Percentiles rank a stretch among this genome's conserved stretches.
phyloP scores from a whole-genome alignment of 441 rosid species.

The Brassica hybrid region DNA sequence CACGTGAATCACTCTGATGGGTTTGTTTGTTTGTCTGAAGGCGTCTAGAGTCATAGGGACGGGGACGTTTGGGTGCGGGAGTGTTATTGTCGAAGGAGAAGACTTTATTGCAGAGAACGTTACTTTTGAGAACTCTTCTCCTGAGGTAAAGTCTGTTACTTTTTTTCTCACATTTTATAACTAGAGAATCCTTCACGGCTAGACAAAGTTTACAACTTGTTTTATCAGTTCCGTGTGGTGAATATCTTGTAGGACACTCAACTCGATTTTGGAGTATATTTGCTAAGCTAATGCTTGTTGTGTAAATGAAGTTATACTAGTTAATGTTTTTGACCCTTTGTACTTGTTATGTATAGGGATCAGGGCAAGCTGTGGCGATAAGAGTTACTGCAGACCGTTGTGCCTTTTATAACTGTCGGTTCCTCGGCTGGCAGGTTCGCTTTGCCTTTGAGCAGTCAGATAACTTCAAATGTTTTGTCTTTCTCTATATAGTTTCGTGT shows the following conservation, averaged over 20 bases:
- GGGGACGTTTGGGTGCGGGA: constrained; percentile 96
- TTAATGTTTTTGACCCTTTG: not conserved
- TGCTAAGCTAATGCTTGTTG: not conserved
- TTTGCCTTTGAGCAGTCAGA: constrained; percentile 3
- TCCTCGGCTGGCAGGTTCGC: constrained; percentile 96
- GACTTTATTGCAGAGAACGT: too few species aligned
- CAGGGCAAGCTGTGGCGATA: constrained; percentile 96
- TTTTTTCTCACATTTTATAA: too few species aligned
- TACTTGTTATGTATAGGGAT: constrained; percentile 57
- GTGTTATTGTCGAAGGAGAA: constrained; percentile 94
- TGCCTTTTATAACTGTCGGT: constrained; percentile 92
- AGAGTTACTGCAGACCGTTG: constrained; percentile 95
- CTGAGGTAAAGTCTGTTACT: constrained; percentile 57
- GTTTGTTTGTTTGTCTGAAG: constrained; percentile 42
- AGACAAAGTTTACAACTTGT: not conserved
- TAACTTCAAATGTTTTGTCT: not conserved
- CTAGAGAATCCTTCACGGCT: not conserved
- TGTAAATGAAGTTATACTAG: not conserved
- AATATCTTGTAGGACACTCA: not conserved
- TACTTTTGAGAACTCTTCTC: constrained; percentile 94
- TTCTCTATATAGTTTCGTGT: not conserved
- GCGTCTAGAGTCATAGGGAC: constrained; percentile 80
- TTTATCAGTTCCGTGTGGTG: not conserved
- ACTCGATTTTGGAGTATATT: not conserved
- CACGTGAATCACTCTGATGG: constrained; percentile 6